Conservation (phyloP, 495 filamentous ascomycete species). For the Aspergillus funiculosus region DNA sequence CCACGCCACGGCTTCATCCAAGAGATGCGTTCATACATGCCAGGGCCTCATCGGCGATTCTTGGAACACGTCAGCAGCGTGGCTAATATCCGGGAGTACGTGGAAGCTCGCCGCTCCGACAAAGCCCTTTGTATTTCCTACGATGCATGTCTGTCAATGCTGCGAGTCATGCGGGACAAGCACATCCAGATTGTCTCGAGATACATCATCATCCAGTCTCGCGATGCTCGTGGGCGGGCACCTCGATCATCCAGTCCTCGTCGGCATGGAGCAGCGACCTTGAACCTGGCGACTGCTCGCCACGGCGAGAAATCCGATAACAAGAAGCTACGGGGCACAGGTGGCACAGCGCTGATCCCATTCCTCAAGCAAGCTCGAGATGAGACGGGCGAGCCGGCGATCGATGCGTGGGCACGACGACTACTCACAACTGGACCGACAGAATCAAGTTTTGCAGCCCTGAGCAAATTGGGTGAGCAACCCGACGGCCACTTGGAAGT, state of each 20-base stretch:
- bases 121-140: conserved; percentile 69
- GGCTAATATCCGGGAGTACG: conserved; percentile 84
- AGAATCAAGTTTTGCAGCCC: conserved; percentile 32
- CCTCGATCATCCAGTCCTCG: conserved; percentile 42
- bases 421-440: conserved; percentile 57
- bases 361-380: conserved; percentile 94
- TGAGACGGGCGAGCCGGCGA: conserved; percentile 88
- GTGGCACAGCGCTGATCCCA: conserved; percentile 85
- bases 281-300: conserved; percentile 63
- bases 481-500: conserved; percentile 58
- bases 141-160: conserved; percentile 86
- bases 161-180: conserved; percentile 84
- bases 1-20: conserved; percentile 84
- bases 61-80: conserved; percentile 71
- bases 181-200: conserved; percentile 95
- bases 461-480: conserved; percentile 66
- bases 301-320: conserved; percentile 38
- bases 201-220: conserved; percentile 75
- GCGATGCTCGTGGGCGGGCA: conserved; percentile 43
- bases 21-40: conserved; percentile 97
- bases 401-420: conserved; percentile 73
- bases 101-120: conserved; percentile 58
- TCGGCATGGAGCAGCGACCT: conserved; percentile 30
- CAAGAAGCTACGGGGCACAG: conserved; percentile 77
- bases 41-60: conserved; percentile 84